Percentiles rank a stretch among this genome's conserved stretches.
Conservation (phyloP, 2,329 filamentous ascomycete species). For the Fusarium lateritium region DNA sequence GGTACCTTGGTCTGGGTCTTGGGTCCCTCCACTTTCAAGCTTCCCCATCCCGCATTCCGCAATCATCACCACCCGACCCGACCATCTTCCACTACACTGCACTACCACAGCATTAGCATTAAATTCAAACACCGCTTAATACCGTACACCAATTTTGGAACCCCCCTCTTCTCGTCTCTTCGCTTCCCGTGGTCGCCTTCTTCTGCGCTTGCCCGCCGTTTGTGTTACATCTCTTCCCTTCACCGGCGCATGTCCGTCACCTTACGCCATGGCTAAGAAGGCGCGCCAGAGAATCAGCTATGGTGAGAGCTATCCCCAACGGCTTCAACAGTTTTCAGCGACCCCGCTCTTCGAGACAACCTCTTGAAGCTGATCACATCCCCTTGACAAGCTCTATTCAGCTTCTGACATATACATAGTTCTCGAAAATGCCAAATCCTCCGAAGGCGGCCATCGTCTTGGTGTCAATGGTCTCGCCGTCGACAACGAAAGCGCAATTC, state of each 20-base stretch:
- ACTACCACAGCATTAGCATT: slow-evolving; percentile 17
- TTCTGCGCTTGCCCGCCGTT: slow-evolving; percentile 36
- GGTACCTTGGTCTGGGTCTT: slow-evolving; percentile 5
- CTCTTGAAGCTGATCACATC: not conserved
- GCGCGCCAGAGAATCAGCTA: slow-evolving; percentile 79
- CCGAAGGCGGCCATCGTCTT: slow-evolving; percentile 85
- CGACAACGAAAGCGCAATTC: slow-evolving; percentile 84
- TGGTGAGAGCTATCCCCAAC: slow-evolving; percentile 61
- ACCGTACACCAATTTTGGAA: slow-evolving; percentile 3
- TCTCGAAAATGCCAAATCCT: slow-evolving; percentile 71
- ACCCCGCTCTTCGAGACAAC: slow-evolving; percentile 8
- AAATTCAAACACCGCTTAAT: slow-evolving; percentile 12
- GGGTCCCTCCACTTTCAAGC: slow-evolving; percentile 44
- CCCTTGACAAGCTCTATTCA: not conserved
- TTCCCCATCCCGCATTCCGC: slow-evolving; percentile 44
- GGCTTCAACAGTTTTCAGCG: not conserved
- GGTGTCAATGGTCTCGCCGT: slow-evolving; percentile 96
- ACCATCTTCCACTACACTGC: slow-evolving; percentile 24
- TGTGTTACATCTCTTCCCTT: slow-evolving; percentile 33
- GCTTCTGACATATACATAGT: slow-evolving; percentile 57
- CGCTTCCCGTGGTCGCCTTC: slow-evolving; percentile 9
- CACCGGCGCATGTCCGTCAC: slow-evolving; percentile 40
- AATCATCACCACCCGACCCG: slow-evolving; percentile 39
- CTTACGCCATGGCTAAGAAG: slow-evolving; percentile 73
- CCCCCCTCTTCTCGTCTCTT: not conserved